A percentile compares a stretch with the other conserved stretches of the same genome.
phyloP scores from a whole-genome alignment of 2,329 filamentous ascomycete genomes.

The Cytospora paraplurivora region DNA sequence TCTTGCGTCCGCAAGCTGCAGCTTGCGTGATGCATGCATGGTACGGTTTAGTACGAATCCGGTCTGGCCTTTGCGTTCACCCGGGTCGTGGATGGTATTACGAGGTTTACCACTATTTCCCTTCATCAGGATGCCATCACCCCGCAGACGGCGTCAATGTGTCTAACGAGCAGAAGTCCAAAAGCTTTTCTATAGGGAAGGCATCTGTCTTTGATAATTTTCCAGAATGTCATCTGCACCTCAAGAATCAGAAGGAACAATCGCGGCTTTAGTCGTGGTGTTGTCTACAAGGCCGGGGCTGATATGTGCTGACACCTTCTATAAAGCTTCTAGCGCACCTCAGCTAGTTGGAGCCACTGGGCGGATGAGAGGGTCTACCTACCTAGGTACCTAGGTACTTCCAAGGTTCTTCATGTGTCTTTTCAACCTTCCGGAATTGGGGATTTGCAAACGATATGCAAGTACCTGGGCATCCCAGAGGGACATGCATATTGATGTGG shows the following conservation, averaged over 20 bases:
- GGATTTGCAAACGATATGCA: background rate
- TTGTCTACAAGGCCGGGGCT: background rate
- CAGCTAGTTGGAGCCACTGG: too few relatives aligned
- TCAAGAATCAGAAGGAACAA: background rate
- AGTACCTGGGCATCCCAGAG: too few relatives aligned
- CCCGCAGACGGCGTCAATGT: background rate
- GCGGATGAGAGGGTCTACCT: too few relatives aligned
- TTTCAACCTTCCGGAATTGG: too few relatives aligned
- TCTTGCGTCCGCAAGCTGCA: constrained; percentile 12
- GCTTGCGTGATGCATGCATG: constrained; percentile 1
- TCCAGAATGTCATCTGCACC: background rate
- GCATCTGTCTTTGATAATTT: background rate
- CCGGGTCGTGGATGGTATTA: background rate
- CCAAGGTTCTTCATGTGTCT: too few relatives aligned
- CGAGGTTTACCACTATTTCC: background rate
- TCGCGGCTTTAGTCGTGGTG: background rate
- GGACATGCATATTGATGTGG: background rate
- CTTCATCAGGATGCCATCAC: constrained; percentile 9
- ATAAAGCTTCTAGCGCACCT: constrained; percentile 19
- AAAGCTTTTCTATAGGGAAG: background rate
- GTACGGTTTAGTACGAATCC: background rate
- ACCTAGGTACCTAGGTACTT: too few relatives aligned
- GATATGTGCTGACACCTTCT: constrained; percentile 10
- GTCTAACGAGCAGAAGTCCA: background rate
- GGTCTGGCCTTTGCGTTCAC: background rate